Evolutionary conservation across 225 moss, liverwort and hornwort species (phyloP).

Genomic region (Takakia lepidozioides): DNA sequence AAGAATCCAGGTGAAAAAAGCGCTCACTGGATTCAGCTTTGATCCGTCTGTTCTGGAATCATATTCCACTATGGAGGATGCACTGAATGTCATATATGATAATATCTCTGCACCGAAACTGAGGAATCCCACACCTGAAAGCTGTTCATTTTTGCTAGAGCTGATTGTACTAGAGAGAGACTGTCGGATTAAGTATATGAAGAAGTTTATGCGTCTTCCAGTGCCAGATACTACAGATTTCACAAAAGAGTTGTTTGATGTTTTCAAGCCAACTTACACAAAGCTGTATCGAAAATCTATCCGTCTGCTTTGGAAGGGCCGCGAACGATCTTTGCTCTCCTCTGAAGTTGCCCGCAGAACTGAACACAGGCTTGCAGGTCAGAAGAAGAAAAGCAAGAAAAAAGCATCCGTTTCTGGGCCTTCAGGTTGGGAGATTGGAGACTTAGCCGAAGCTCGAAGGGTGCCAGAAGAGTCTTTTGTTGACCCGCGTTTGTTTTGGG

Average conservation of each 20-base stretch:
- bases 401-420: neutral
- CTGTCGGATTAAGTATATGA: conserved; percentile 9
- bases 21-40: conserved; percentile 19
- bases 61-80: conserved; percentile 25
- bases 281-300: conserved; percentile 20
- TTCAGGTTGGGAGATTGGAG: conserved; percentile 8
- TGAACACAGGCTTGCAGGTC: conserved; percentile 14
- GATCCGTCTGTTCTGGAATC: conserved; percentile 9
- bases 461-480: conserved; percentile 9
- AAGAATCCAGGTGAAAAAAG: conserved; percentile 15
- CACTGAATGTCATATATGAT: conserved; percentile 5
- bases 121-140: conserved; percentile 4
- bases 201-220: conserved; percentile 12
- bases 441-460: conserved; percentile 16
- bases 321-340: conserved; percentile 15
- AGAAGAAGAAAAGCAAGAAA: conserved; percentile 20
- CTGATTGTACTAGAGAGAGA: conserved; percentile 15
- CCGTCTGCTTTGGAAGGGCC: conserved; percentile 11
- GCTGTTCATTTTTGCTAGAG: conserved; percentile 16
- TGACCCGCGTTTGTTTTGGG: conserved; percentile 20
- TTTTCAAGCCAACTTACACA: conserved; percentile 18
- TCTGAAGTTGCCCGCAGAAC: conserved; percentile 7
- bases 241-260: conserved; percentile 21
- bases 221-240: conserved; percentile 11
- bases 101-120: neutral